Conservation (phyloP, 129 eudicot species). For the Rutidosis leptorrhynchoides region DNA sequence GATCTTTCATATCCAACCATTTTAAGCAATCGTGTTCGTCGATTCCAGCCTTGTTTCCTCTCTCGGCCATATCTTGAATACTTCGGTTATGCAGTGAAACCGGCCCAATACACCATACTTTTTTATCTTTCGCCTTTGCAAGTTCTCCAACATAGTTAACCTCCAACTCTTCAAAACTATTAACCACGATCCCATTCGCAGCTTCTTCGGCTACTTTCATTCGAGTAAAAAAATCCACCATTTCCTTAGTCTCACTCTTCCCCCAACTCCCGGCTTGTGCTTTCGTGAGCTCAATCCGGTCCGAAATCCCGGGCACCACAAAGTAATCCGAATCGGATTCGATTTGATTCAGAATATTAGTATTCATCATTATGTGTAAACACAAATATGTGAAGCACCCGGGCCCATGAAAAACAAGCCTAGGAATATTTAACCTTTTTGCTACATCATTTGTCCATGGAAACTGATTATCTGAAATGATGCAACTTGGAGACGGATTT, state of each 20-base stretch:
- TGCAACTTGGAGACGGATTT: constrained; percentile 51
- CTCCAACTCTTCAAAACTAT: constrained; percentile 64
- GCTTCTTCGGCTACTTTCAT: constrained; percentile 28
- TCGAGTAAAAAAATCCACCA: constrained; percentile 26
- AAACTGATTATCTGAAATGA: constrained; percentile 45
- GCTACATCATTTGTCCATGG: constrained; percentile 57
- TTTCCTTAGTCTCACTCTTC: constrained; percentile 20
- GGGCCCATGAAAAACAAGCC: constrained; percentile 53
- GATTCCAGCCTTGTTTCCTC: constrained; percentile 56
- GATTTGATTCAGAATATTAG: constrained; percentile 9
- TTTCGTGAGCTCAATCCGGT: constrained; percentile 34
- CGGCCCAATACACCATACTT: constrained; percentile 71
- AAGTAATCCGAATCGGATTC: constrained; percentile 33
- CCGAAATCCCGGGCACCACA: constrained; percentile 29
- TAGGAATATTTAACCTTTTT: constrained; percentile 40
- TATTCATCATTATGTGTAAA: constrained; percentile 24
- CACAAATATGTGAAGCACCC: constrained; percentile 51
- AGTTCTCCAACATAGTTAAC: constrained; percentile 38
- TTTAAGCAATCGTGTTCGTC: constrained; percentile 35
- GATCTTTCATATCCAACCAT: constrained; percentile 43
- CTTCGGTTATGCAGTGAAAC: constrained; percentile 47
- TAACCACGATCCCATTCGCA: constrained; percentile 51
- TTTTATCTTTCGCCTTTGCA: constrained; percentile 30
- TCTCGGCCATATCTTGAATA: constrained; percentile 34
- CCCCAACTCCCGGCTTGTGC: constrained; percentile 35